phyloP scores from a whole-genome alignment of 768 basidiomycete genomes.

The Termitomyces bulborhizus region DNA sequence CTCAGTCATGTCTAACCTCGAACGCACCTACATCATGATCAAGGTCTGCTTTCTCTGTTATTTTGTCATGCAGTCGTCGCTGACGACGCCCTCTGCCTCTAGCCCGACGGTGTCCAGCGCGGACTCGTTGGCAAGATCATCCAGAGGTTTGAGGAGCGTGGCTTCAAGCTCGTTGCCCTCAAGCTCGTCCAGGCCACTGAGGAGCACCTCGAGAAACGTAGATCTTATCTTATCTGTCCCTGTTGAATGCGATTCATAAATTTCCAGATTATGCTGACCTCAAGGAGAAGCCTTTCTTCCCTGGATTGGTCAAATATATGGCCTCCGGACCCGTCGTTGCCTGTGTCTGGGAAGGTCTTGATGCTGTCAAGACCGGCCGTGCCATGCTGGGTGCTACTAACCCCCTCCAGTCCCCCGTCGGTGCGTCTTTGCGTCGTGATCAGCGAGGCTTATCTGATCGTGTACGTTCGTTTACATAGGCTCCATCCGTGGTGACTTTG shows the following conservation, averaged over 20 bases:
- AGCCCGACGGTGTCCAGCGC: slow-evolving; percentile 99
- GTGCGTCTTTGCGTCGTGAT: slow-evolving; percentile 34
- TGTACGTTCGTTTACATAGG: slow-evolving; percentile 33
- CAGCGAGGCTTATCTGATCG: slow-evolving; percentile 3
- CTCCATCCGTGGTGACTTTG: slow-evolving; percentile 94
- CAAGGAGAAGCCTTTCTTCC: slow-evolving; percentile 93
- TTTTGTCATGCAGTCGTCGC: neutral
- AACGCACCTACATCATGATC: slow-evolving; percentile 99
- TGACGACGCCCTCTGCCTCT: slow-evolving; percentile 7
- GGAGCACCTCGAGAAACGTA: slow-evolving; percentile 89
- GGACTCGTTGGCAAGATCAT: slow-evolving; percentile 95
- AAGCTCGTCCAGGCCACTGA: slow-evolving; percentile 80
- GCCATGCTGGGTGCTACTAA: slow-evolving; percentile 96
- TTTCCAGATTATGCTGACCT: slow-evolving; percentile 90
- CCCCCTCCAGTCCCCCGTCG: slow-evolving; percentile 84
- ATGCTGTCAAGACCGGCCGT: slow-evolving; percentile 93
- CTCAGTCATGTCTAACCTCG: slow-evolving; percentile 56
- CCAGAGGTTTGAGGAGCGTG: slow-evolving; percentile 93
- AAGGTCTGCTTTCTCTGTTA: slow-evolving; percentile 53
- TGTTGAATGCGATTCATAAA: slow-evolving; percentile 8
- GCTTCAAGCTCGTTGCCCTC: slow-evolving; percentile 94
- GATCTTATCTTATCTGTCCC: slow-evolving; percentile 9
- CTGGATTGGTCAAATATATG: slow-evolving; percentile 95
- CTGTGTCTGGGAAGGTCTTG: slow-evolving; percentile 94
- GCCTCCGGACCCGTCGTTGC: slow-evolving; percentile 90